These are phyloP conservation scores for Diplodia scrobiculata DNA, from an alignment of 2,329 filamentous ascomycete genomes.

Conservation along the genomic window DNA sequence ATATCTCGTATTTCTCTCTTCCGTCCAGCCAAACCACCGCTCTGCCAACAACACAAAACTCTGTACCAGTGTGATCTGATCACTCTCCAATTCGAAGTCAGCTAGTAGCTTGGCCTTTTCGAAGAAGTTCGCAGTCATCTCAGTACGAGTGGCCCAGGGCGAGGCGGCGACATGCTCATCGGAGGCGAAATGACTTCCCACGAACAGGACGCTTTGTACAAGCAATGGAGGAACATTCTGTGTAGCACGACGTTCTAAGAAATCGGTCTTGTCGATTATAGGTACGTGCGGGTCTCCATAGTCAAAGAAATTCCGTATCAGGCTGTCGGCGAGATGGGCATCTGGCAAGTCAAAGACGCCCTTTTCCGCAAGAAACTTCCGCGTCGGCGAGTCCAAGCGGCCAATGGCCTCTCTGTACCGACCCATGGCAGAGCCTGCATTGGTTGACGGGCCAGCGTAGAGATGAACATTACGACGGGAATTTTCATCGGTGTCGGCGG, in stretches of 20 bases:
- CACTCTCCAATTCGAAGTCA: slow-evolving; percentile 17
- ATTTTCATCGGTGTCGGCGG: background rate
- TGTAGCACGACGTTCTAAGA: background rate
- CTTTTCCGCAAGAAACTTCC: slow-evolving; percentile 9
- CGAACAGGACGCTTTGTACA: slow-evolving; percentile 10
- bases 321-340: background rate
- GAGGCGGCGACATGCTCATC: background rate
- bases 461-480: slow-evolving; percentile 9
- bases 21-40: slow-evolving; percentile 22
- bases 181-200: slow-evolving; percentile 12
- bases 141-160: background rate
- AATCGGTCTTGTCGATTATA: slow-evolving; percentile 10
- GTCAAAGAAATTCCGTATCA: slow-evolving; percentile 12
- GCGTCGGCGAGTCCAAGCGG: background rate
- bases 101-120: slow-evolving; percentile 19
- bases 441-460: background rate
- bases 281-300: slow-evolving; percentile 13
- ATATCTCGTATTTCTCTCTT: slow-evolving; percentile 21
- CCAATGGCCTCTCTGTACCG: slow-evolving; percentile 3
- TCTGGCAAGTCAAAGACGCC: slow-evolving; percentile 9
- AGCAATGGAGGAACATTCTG: background rate
- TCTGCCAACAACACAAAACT: slow-evolving; percentile 11
- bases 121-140: slow-evolving; percentile 13
- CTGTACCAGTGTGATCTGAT: slow-evolving; percentile 14
- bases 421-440: background rate